Percentiles rank a stretch among this genome's conserved stretches.
phyloP scores from a whole-genome alignment of 768 basidiomycete species.

The Scleroderma citrinum region DNA sequence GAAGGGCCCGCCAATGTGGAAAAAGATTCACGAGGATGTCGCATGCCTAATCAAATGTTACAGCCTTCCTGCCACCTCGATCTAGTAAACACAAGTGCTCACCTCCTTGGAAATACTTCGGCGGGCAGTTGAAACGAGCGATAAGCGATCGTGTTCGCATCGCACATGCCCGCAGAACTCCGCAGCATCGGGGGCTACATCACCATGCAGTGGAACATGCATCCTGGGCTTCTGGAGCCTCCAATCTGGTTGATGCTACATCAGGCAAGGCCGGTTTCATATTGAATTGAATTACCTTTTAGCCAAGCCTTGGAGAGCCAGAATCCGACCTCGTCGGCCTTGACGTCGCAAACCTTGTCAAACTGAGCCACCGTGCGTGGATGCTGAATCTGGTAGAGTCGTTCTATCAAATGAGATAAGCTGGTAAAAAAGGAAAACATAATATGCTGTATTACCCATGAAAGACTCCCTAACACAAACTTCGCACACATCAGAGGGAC shows the following conservation, averaged over 20 bases:
- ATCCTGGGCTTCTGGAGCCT: conserved; percentile 64
- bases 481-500: conserved; percentile 50
- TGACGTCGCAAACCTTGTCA: conserved; percentile 44
- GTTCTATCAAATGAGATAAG: conserved; percentile 40
- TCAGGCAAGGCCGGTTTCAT: conserved; percentile 3
- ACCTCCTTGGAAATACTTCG: conserved; percentile 60
- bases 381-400: conserved; percentile 64
- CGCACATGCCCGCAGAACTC: conserved; percentile 54
- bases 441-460: conserved; percentile 37
- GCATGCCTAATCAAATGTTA: conserved; percentile 42
- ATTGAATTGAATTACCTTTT: conserved; percentile 43
- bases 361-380: conserved; percentile 54
- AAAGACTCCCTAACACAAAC: conserved; percentile 54
- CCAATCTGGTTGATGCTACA: conserved; percentile 54
- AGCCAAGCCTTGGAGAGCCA: conserved; percentile 82
- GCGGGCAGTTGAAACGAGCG: conserved; percentile 49
- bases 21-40: conserved; percentile 50
- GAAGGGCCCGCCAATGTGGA: conserved; percentile 57
- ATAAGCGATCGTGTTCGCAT: conserved; percentile 67
- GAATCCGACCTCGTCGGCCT: conserved; percentile 40
- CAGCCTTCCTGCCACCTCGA: conserved; percentile 3
- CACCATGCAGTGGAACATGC: conserved; percentile 52
- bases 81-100: conserved; percentile 10
- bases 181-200: conserved; percentile 61
- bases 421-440: neutral